Conservation (phyloP, 306 rosid species). For the Ormosia emarginata region DNA sequence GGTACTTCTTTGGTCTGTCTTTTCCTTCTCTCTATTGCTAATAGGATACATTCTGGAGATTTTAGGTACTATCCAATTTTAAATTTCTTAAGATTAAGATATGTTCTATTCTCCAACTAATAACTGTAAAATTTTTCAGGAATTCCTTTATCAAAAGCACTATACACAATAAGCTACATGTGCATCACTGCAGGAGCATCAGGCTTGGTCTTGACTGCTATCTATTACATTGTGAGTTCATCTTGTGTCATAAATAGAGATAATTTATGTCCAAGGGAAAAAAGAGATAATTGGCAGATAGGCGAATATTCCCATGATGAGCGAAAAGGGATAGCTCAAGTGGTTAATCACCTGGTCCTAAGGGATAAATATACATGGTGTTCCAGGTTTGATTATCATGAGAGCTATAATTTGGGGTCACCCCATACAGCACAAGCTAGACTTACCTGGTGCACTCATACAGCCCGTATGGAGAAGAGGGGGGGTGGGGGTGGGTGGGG, state of each 20-base stretch:
- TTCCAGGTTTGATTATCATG: background rate
- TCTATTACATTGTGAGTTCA: conserved; percentile 62
- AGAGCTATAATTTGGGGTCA: background rate
- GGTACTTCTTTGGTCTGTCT: conserved; percentile 48
- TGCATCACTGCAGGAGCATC: conserved; percentile 74
- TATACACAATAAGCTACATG: conserved; percentile 75
- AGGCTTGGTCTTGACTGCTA: conserved; percentile 54
- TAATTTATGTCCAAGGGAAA: background rate
- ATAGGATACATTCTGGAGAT: conserved; percentile 53
- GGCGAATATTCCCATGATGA: background rate
- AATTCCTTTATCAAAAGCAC: conserved; percentile 68
- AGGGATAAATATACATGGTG: background rate
- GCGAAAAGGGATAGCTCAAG: background rate
- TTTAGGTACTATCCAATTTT: conserved; percentile 45
- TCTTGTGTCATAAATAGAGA: background rate
- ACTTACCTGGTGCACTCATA: background rate
- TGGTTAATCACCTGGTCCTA: background rate
- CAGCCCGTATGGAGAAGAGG: background rate
- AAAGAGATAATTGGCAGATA: background rate
- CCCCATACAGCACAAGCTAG: background rate
- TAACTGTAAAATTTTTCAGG: conserved; percentile 44
- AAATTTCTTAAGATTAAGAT: background rate
- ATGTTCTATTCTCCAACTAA: conserved; percentile 18
- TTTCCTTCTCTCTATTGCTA: conserved; percentile 49
- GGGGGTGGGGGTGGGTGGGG: background rate